Evolutionary conservation across 768 basidiomycete genomes (phyloP), one percentile per base, ranked within the genome.

Genomic region (Scleroderma citrinum): DNA sequence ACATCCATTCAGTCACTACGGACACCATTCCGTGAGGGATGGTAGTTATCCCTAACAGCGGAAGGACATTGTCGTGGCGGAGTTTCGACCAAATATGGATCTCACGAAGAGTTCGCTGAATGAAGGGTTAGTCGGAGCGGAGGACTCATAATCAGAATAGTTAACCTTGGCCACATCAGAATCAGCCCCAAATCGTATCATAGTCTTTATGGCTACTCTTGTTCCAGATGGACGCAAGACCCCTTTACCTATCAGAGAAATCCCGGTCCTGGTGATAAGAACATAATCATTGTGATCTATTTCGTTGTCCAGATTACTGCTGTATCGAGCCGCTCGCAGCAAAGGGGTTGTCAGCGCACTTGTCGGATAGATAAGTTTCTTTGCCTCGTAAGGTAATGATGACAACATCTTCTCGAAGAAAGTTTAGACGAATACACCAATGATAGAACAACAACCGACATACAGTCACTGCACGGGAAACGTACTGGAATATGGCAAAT

Each of bases 321-420:
- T 17, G n/a, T 29, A 42, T 91, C 29, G 83, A 85, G 6, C 89
- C 88, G 12, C 57, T 68, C 2, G 92, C 26, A 29, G 26, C 26
- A 29, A 8, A 29, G 8, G 26, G 26, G 26, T 29, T 29, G 4
- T 29, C 26, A 29, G 26, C 8, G 5, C 26, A 8, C 8, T 29
- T 8, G 26, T 29, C 4, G 26, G 26, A 29, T 8, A 4, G 26
- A 29, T 29, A 8, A 8, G 26, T 4, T 4, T 29, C 26, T 29
- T 29, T 29, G 4, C 26, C 8, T n/a, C n/a, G n/a, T n/a, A n/a
- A n/a, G n/a, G n/a, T n/a, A 29, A 8, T 29, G 26, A 8, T 29
- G 26, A 29, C 26, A 29, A 29, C 5, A 29, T 29, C 26, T 29
- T 29, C 26, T 29, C 4, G 26, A 29, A 29, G 26, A 29, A 29